Evolutionary conservation across 2,329 filamentous ascomycete species (phyloP).

Genomic region (Penicillium sp.): DNA sequence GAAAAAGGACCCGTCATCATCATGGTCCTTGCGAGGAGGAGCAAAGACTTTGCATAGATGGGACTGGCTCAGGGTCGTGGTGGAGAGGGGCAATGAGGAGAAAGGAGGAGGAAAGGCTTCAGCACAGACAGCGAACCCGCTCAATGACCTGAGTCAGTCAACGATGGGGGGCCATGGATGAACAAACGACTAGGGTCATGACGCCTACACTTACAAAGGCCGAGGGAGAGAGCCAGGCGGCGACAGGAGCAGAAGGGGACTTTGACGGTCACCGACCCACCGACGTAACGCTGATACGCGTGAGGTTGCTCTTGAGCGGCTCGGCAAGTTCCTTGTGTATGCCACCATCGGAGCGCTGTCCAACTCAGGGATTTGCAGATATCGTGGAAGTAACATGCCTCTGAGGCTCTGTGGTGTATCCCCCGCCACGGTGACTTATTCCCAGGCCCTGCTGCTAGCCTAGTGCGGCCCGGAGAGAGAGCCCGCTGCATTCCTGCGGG

Average conservation of each 20-base stretch:
- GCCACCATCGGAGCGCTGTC: constrained; percentile 3
- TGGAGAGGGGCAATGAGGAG: no score
- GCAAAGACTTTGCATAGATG: no score
- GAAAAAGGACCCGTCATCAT: no score
- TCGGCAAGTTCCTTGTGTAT: constrained; percentile 11
- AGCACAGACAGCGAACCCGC: constrained; percentile 13
- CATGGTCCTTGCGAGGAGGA: no score
- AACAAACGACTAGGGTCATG: constrained; percentile 23
- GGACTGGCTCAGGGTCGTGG: no score
- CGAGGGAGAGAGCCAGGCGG: neutral
- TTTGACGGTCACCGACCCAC: constrained; percentile 1
- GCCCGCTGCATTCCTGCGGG: constrained; percentile 28
- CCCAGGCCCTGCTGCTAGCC: constrained; percentile 27
- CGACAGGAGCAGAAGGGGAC: neutral
- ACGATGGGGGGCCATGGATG: constrained; percentile 10
- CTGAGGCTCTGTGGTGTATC: constrained; percentile 4
- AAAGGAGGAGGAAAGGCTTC: neutral
- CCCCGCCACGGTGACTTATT: constrained; percentile 23
- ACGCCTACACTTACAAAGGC: constrained; percentile 27
- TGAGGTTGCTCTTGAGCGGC: constrained; percentile 9
- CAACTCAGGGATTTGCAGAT: constrained; percentile 2
- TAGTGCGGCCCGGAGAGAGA: constrained; percentile 20
- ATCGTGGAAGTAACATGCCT: constrained; percentile 16
- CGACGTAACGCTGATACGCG: neutral
- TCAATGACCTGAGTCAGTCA: constrained; percentile 9